phyloP scores from a whole-genome alignment of 164 flowering plant species.

The Liriodendron chinense region DNA sequence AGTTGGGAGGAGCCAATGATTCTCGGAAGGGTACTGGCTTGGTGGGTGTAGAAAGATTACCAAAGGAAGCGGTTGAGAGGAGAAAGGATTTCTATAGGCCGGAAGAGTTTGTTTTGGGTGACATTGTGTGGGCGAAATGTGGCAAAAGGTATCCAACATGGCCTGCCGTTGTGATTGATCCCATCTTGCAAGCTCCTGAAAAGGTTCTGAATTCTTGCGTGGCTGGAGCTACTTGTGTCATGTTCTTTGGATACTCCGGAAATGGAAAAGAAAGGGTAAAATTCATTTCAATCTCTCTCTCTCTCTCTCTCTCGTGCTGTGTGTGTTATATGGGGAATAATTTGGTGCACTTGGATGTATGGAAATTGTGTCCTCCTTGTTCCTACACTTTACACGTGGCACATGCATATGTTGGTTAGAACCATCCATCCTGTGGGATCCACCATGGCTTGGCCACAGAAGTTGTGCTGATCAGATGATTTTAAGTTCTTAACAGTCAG shows the following conservation, averaged over 20 bases:
- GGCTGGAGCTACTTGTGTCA: conserved; percentile 80
- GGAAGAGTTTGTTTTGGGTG: conserved; percentile 69
- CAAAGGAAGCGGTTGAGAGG: conserved; percentile 32
- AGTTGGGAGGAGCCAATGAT: conserved; percentile 16
- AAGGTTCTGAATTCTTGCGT: conserved; percentile 64
- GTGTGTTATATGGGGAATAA: neutral
- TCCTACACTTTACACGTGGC: too few species aligned
- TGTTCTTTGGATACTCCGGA: conserved; percentile 89
- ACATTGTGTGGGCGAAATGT: conserved; percentile 90
- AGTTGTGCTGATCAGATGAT: too few species aligned
- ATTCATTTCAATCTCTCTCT: neutral
- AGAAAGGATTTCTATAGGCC: conserved; percentile 43
- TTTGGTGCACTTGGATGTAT: neutral
- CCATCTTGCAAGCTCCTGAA: conserved; percentile 77
- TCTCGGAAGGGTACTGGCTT: conserved; percentile 8
- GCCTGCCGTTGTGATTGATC: conserved; percentile 97
- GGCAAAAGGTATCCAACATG: conserved; percentile 77
- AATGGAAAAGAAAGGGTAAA: conserved; percentile 72
- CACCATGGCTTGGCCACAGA: too few species aligned
- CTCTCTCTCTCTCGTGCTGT: neutral
- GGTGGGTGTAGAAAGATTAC: conserved; percentile 7
- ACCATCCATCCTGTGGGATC: too few species aligned
- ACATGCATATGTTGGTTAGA: too few species aligned
- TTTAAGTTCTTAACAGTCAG: too few species aligned
- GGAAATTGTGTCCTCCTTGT: neutral